Base-by-base conservation (phyloP, 2,329 filamentous ascomycete species). In the Drechslerella stenobrocha region DNA sequence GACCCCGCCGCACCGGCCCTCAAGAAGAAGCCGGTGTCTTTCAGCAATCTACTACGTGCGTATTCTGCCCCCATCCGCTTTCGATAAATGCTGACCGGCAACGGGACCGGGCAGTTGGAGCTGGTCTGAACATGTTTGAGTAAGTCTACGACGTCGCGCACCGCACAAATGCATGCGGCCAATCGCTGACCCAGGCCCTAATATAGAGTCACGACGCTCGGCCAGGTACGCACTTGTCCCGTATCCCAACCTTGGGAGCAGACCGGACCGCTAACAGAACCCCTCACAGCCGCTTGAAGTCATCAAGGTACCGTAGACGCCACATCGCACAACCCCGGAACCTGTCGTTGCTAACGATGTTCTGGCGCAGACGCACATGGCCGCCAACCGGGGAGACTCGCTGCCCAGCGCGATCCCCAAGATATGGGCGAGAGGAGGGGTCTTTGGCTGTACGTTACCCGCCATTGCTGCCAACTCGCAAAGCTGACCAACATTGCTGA, bases 21-120 rank as follows among this genome's bases (percentile, higher is more conserved):
- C 77, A 91, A 96, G 87, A 97, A 97, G 88, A 97, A 97, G 85
- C 93, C 93, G 73, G 84, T 98, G 84, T 97, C 96, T 85, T 97
- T 97, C 84, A 96, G 90, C 82, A 98, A 98, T 81, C 79, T 98
- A 84, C 82, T 98, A 76, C 85, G 81, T 84, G 76, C 76, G 81
- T 81, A 56, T 53, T 32, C 30, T 18, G 15, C 51, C 28, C 45
- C 20, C 28, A 8, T n/a, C 22, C 1, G 8, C 26, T 45, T 28
- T 22, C 15, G 20, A 7, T 7, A 22, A 30, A 32, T 26, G 50
- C 52, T 60, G 23, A 61, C n/a, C 15, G 24, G 73, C 58, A 23
- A 53, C 63, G 15, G 65, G 52, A 20, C 44, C 53, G 52, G 70
- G 57, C 72, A 83, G 82, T 96, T 75, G 91, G 91, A 76, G 89